Evolutionary conservation across 495 filamentous ascomycete genomes (phyloP), one percentile per base, ranked within the genome.

Genomic region (Elaphomyces granulatus): DNA sequence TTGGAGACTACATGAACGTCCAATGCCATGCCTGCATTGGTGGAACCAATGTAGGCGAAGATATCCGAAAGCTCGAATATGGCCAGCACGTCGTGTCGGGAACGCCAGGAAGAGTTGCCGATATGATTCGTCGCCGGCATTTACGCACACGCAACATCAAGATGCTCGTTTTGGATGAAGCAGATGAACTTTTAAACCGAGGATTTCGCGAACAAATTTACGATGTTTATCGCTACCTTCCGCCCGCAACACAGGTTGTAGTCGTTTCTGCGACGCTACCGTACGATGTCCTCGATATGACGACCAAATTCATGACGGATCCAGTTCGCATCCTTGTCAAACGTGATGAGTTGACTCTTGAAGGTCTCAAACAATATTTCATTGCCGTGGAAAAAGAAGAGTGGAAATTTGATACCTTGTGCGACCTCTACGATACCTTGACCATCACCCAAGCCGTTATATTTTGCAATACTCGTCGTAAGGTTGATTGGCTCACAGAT

Each of bases 341-440:
- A 78, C 87, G 86, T 79, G 90, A 94, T 59, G 90, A 99, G 60
- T 71, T 99, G 67, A 99, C 90, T 7, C 75, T 99, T 20, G 90
- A 99, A 63, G 90, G 90, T 44, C 77, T 99, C 42, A 96, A 96
- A 70, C 90, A 99, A 60, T 99, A 93, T 66, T 99, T 93, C 64
- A 99, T 99, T 51, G 92, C 90, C 8, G 87, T 96, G 20, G 90
- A 99, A 66, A 96, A 95, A 66, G 90, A 99, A 59, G 90, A 96
- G 51, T 99, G 90, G 90, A 99, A 99, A 54, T 87, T 99, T 47
- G 90, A 99, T 55, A 99, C 90, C n/a, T 77, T 99, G 7, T 96
- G 85, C 55, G 90, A 99, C 69, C 80, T 99, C 18, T 99, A 99
- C 71, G 90, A 99, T 56, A 99, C 90, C 4, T 66, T 99, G 45